Base-by-base conservation (phyloP, 345 rosid species). In the Eucalyptus cloeziana region DNA sequence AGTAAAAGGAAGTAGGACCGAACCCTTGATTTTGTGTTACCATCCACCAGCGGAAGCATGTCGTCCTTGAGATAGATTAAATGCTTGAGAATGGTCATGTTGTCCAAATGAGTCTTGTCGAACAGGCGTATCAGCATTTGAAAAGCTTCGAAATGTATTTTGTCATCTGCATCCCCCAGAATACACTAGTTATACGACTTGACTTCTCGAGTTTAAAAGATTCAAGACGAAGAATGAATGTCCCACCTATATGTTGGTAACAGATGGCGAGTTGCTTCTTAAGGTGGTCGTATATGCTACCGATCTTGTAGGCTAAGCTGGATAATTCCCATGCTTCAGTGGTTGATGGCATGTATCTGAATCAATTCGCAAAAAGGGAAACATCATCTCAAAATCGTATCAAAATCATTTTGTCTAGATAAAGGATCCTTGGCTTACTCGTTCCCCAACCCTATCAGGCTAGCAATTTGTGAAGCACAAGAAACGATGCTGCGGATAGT, bases 281-380 rank as follows among this genome's bases (percentile, higher is more conserved):
- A 52, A 94, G 94, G 90, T 91, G 95, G 83, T 88, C 89, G n/a
- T 91, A 90, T 56, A 94, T 93, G 88, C 90, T 93, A 58, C 71
- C 69, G 88, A 93, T 88, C 89, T 93, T 93, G 85, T 93, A 92
- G 33, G 93, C 90, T 92, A 92, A 89, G 90, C 94, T 92, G 49
- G 95, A 93, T 33, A 92, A 81, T 87, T 93, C 95, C 95, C 95
- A 93, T 86, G 92, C 91, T 88, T 93, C 94, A 2, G 92, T 86
- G 10, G 94, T 90, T 86, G 92, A 91, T 62, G 94, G 60, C n/a
- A 58, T 86, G 86, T 91, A 88, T 90, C 95, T 94, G 88, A 58
- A 51, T 60, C 51, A 88, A 43, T 88, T 19, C 9, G 8, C 27
- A 40, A 33, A 86, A 30, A 7, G 31, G 27, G 49, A 27, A 33